These are phyloP conservation scores for Puccinia polysora DNA, from an alignment of 1,284 basidiomycete species.

Conservation along the genomic window DNA sequence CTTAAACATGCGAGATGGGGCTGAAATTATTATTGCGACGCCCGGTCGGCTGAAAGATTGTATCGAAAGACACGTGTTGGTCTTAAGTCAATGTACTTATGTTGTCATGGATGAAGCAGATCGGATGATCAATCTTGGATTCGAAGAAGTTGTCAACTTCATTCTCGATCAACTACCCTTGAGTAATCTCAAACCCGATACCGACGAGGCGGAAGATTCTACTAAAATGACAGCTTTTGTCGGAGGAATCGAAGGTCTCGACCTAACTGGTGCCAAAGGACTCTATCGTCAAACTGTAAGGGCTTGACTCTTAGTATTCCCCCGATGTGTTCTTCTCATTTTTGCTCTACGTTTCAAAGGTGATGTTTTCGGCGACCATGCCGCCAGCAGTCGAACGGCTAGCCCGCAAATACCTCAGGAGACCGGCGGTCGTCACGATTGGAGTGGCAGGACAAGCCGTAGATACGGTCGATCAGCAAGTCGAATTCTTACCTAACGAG, in stretches of 20 bases:
- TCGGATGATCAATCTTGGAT: conserved; percentile 95
- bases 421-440: conserved; percentile 91
- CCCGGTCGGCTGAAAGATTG: conserved; percentile 97
- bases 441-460: conserved; percentile 96
- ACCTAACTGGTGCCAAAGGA: conserved; percentile 49
- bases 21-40: conserved; percentile 96
- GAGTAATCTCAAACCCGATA: conserved; percentile 76
- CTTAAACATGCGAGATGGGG: conserved; percentile 88
- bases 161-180: conserved; percentile 88
- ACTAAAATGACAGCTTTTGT: conserved; percentile 47
- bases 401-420: conserved; percentile 84
- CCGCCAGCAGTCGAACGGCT: conserved; percentile 89
- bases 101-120: conserved; percentile 99
- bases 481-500: conserved; percentile 86
- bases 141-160: conserved; percentile 87
- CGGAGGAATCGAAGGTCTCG: conserved; percentile 46
- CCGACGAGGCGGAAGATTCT: conserved; percentile 52
- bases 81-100: conserved; percentile 92
- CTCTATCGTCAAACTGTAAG: conserved; percentile 51
- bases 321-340: neutral
- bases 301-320: neutral
- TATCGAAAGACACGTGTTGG: conserved; percentile 88
- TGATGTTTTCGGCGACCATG: conserved; percentile 94
- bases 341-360: neutral
- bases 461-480: conserved; percentile 91